Base-by-base conservation (phyloP, 2,329 filamentous ascomycete genomes). In the Ophiosphaerella herpotricha region DNA sequence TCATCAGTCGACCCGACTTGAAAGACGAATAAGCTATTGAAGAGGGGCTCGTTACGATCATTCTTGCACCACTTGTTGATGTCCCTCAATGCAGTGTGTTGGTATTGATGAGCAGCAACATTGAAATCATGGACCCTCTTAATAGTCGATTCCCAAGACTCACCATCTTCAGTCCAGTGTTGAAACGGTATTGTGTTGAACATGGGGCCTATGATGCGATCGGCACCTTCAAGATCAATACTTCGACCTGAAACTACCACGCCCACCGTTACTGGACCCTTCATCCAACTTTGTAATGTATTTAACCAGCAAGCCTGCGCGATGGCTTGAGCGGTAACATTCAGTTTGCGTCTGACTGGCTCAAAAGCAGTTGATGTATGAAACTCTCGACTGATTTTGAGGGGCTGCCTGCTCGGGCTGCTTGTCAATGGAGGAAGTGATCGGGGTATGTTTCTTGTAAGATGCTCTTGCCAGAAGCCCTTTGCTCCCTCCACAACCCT, bases 111-210 rank as follows among this genome's bases (percentile, higher is more conserved):
- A 9, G 83, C 80, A 0, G 81, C 76, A 1, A 85, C 81, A 65
- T 90, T 90, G 66, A 88, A 91, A 0, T 83, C 74, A 61, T 96
- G 90, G 53, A 88, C 90, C 43, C 77, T 74, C 13, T 74, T 77
- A 18, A 91, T 77, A 1, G 91, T 70, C 0, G 82, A 78, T 1
- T 74, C 67, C 84, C 88, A 91, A 0, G 79, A 84, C 4, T 80
- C 75, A 0, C 71, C 64, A 0, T 69, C 55, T 6, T 73, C 53
- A 12, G 81, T 57, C 5, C 75, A 66, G 31, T 85, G 73, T 46
- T 83, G 80, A 66, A 88, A 91, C 0, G 92, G 91, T 1, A 97
- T 77, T 0, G 91, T 96, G 67, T 97, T 97, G 80, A 97, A 96
- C 16, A 97, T 75, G 0, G 93, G 92, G 0, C 92, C 93, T 36